These are phyloP conservation scores for Claviceps africana DNA, from an alignment of 2,329 filamentous ascomycete genomes.

Conservation along the genomic window DNA sequence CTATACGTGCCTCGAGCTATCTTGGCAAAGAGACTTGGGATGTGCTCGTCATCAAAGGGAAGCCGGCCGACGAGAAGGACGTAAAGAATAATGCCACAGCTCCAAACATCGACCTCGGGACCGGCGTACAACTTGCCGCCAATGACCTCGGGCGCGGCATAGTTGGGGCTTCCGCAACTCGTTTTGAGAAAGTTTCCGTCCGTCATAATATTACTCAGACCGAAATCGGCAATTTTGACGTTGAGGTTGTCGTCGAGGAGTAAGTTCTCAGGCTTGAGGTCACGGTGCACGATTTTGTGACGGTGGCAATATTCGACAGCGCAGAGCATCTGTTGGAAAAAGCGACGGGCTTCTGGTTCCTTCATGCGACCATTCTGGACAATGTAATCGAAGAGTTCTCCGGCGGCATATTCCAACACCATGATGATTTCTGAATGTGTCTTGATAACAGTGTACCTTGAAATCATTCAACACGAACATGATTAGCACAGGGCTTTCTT, in stretches of 20 bases:
- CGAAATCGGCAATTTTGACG: conserved; percentile 98
- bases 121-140: conserved; percentile 95
- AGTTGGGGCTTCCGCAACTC: conserved; percentile 95
- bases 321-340: conserved; percentile 98
- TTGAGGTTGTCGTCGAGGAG: conserved; percentile 90
- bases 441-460: conserved; percentile 95
- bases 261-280: conserved; percentile 93
- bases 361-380: conserved; percentile 86
- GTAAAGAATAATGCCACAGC: conserved; percentile 81
- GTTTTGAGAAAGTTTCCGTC: conserved; percentile 98
- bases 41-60: conserved; percentile 97
- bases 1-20: conserved; percentile 90
- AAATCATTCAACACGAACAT: too few relatives aligned
- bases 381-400: conserved; percentile 95
- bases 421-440: conserved; percentile 92
- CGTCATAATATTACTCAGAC: conserved; percentile 98
- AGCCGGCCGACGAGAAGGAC: conserved; percentile 69
- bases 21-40: conserved; percentile 93
- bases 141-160: conserved; percentile 94
- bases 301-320: conserved; percentile 97
- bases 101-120: conserved; percentile 97
- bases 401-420: conserved; percentile 95
- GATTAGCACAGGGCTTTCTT: too few relatives aligned
- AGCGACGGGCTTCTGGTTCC: conserved; percentile 84
- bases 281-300: conserved; percentile 96